Percentiles rank a stretch among this genome's conserved stretches.
phyloP scores from a whole-genome alignment of 1,284 basidiomycete species.

The Ustilago crameri region DNA sequence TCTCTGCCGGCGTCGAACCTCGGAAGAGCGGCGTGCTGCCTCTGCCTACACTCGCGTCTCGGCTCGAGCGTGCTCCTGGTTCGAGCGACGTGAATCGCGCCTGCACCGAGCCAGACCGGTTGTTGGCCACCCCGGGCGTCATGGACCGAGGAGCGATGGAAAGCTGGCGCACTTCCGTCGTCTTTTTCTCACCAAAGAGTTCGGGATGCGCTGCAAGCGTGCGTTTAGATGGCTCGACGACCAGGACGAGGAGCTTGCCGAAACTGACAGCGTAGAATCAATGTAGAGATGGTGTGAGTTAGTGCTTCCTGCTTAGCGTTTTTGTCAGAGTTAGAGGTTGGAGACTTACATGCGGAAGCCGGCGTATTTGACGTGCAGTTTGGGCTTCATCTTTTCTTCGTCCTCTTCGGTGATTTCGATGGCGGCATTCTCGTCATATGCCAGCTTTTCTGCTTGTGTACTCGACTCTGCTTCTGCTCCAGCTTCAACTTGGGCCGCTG shows the following conservation, averaged over 20 bases:
- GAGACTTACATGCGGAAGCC: conserved; percentile 49
- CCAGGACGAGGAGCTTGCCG: conserved; percentile 60
- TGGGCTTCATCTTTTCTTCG: conserved; percentile 54
- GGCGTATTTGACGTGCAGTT: conserved; percentile 44
- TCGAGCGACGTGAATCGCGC: conserved; percentile 41
- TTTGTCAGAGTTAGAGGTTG: too few species aligned
- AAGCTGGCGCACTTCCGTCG: conserved; percentile 48
- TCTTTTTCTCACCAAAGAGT: conserved; percentile 44
- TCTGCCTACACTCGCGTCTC: conserved; percentile 31
- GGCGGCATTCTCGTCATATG: conserved; percentile 15
- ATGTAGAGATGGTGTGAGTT: background rate
- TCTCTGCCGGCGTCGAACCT: conserved; percentile 34
- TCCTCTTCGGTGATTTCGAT: conserved; percentile 47
- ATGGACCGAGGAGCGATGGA: conserved; percentile 41
- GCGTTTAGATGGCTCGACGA: conserved; percentile 51
- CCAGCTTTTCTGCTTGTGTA: conserved; percentile 1
- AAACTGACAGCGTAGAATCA: conserved; percentile 43
- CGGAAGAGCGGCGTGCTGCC: conserved; percentile 47
- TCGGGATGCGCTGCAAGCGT: conserved; percentile 44
- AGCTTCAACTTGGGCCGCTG: too few species aligned
- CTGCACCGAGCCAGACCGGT: conserved; percentile 30
- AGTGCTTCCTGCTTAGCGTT: too few species aligned
- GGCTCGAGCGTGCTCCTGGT: conserved; percentile 29
- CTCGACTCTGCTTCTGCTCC: background rate
- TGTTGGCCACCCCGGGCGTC: conserved; percentile 21